Evolutionary conservation across 768 basidiomycete species (phyloP), one percentile per base, ranked within the genome.

Genomic region (Auriculariales sp.): DNA sequence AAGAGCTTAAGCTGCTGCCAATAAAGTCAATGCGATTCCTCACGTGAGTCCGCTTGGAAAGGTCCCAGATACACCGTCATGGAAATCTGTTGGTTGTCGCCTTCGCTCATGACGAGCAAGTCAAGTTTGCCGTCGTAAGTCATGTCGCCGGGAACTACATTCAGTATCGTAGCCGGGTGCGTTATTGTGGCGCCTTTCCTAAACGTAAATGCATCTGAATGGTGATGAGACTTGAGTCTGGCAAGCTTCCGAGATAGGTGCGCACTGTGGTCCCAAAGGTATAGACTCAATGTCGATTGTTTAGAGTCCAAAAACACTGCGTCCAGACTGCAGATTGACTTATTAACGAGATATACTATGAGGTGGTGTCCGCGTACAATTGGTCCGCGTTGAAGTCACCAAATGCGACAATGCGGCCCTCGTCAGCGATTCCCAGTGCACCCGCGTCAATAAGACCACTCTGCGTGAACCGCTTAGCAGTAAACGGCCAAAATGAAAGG

Each of bases 301-400:
- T 87, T 83, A n/a, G 71, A 61, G 45, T 70, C 79, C 39, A 95
- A 69, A n/a, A 76, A 71, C 36, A 97, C 67, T 3, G 91, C 66
- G 64, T 98, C 93, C 54, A 89, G 62, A 56, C 92, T 95, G 57
- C 24, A 49, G 44, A 25, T 34, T 6, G n/a, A 48, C 9, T n/a
- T 1, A 48, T 29, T 33, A 7, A 24, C 5, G n/a, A 28, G 9
- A 36, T 6, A 29, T 36, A 34, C 24, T 17, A 3, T 15, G 14
- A 28, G 32, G n/a, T 33, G 3, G 52, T 17, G 67, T 87, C 61
- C 7, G 35, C 39, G 39, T 62, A 95, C 91, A 87, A 85, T 62
- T 97, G 92, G 64, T 98, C 91, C 3, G 88, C 92, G 62, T 97
- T 80, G 64, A 93, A 94, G 68, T 99, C 94, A 28, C 92, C 95